Conservation (phyloP, 202 grass and related monocot genomes). For the Panicum hallii region DNA sequence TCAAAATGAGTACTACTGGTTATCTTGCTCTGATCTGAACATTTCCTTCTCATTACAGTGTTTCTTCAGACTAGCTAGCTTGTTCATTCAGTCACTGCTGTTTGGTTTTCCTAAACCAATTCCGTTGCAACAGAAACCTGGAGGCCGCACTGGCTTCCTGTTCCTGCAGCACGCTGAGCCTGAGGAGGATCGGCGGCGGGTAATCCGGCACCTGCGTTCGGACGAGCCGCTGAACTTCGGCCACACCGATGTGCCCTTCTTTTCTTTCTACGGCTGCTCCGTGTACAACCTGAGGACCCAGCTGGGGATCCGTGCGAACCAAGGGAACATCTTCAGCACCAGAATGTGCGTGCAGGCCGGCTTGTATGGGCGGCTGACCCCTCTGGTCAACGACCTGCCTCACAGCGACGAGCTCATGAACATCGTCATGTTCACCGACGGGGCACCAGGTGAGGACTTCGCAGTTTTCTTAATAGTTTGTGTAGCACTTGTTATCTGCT, state of each 20-base stretch:
- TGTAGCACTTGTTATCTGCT: not conserved
- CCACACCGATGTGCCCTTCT: not conserved
- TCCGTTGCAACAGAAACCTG: not conserved
- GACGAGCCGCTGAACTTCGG: not conserved
- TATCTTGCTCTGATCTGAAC: conserved; percentile 5
- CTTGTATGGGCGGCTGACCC: conserved; percentile 14
- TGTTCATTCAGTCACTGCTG: not conserved
- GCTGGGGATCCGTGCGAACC: not conserved
- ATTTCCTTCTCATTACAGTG: not conserved
- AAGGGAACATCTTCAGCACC: not conserved
- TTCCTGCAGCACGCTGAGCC: not conserved
- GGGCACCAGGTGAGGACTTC: not conserved
- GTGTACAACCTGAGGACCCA: conserved; percentile 1
- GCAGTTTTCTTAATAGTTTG: not conserved
- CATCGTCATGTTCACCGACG: not conserved
- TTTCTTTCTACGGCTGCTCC: not conserved
- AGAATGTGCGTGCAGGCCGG: conserved; percentile 1
- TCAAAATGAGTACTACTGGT: not conserved
- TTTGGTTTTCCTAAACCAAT: not conserved
- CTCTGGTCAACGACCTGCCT: conserved; percentile 18
- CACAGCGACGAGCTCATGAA: not conserved
- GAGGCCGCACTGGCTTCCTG: not conserved
- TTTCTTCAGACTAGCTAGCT: not conserved
- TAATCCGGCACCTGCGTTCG: not conserved
- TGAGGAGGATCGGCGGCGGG: not conserved